Percentiles rank a stretch among this genome's conserved stretches.
Conservation (phyloP, 805 yeast genomes). For the Ogataea henricii region DNA sequence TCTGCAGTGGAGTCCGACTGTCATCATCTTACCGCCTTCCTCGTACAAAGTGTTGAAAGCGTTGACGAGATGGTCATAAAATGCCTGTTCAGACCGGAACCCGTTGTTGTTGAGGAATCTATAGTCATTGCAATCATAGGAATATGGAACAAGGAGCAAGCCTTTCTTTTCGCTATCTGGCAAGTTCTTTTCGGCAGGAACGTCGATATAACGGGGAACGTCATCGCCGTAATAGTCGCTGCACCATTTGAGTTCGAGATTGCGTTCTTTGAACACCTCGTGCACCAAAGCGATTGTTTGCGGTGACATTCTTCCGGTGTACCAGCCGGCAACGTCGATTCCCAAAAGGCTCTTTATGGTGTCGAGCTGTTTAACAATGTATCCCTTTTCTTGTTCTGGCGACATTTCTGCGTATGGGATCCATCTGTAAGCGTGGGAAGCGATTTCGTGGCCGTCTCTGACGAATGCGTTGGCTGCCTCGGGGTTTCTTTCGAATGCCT, state of each 20-base stretch:
- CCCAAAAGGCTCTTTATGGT: constrained; percentile 36
- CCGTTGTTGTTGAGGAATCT: constrained; percentile 29
- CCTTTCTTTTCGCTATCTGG: constrained; percentile 26
- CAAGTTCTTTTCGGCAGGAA: constrained; percentile 30
- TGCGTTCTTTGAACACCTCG: constrained; percentile 37
- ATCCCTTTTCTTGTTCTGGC: constrained; percentile 38
- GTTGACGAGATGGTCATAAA: constrained; percentile 35
- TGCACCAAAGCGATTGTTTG: constrained; percentile 36
- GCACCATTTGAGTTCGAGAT: constrained; percentile 37
- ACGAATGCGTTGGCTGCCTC: constrained; percentile 38
- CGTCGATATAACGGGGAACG: constrained; percentile 39
- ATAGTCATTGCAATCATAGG: constrained; percentile 31
- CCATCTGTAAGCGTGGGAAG: constrained; percentile 43
- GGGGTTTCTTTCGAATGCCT: constrained; percentile 38
- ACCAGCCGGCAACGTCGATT: constrained; percentile 39
- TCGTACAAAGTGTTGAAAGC: constrained; percentile 40
- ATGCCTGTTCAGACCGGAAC: constrained; percentile 31
- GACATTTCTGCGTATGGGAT: constrained; percentile 34
- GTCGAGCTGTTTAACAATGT: constrained; percentile 34
- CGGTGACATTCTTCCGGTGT: constrained; percentile 38
- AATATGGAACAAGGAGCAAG: constrained; percentile 32
- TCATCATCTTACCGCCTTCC: constrained; percentile 42
- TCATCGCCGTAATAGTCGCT: constrained; percentile 42
- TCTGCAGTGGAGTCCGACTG: constrained; percentile 40
- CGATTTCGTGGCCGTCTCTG: constrained; percentile 42